Conservation (phyloP, 768 basidiomycete genomes). For the Pleurotus pulmonarius region DNA sequence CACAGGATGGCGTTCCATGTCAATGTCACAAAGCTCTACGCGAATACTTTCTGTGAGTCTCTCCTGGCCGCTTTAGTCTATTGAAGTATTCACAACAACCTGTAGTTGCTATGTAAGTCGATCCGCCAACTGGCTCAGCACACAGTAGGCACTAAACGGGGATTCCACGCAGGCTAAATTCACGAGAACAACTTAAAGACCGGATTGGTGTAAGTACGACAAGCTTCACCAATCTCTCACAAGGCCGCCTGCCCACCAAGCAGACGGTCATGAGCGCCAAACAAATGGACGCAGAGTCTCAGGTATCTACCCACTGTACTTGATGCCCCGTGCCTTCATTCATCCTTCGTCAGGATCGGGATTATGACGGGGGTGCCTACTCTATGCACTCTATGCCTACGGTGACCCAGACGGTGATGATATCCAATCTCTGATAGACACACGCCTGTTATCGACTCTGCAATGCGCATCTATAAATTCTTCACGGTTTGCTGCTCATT, state of each 20-base stretch:
- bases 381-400: conserved; percentile 16
- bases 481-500: too few species aligned
- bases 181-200: conserved; percentile 16
- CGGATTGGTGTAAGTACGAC: conserved; percentile 9
- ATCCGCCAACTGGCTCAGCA: not conserved
- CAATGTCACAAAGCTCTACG: conserved; percentile 45
- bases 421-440: conserved; percentile 15
- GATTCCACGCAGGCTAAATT: conserved; percentile 18
- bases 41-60: conserved; percentile 45
- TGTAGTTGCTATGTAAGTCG: conserved; percentile 29
- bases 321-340: not conserved
- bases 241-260: not conserved
- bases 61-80: conserved; percentile 15
- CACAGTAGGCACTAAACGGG: not conserved
- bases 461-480: too few species aligned
- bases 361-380: not conserved
- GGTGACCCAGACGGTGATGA: conserved; percentile 18
- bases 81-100: not conserved
- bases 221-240: not conserved
- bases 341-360: not conserved
- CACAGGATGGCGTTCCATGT: conserved; percentile 43
- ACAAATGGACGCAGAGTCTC: conserved; percentile 5
- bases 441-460: too few species aligned
- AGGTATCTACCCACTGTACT: not conserved
- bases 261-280: conserved; percentile 6